A percentile compares a stretch with the other conserved stretches of the same genome.
These are phyloP conservation scores for Colletotrichum sp. DNA, from an alignment of 2,329 filamentous ascomycete genomes.

Conservation along the genomic window DNA sequence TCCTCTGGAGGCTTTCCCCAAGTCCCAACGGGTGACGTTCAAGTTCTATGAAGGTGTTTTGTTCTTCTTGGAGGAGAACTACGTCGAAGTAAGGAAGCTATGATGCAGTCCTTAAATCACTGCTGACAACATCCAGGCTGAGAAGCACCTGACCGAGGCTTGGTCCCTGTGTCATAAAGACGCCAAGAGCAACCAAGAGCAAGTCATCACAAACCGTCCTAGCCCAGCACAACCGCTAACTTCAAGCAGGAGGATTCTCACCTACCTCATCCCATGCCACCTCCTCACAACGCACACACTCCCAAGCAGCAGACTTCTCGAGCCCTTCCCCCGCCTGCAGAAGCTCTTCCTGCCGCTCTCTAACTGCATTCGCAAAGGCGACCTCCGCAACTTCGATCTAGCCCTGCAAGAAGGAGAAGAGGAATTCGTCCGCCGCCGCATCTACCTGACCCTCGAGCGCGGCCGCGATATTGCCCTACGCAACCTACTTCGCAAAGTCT, in stretches of 20 bases:
- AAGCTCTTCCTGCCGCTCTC: slow-evolving; percentile 80
- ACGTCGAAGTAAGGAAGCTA: slow-evolving; percentile 65
- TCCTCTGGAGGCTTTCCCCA: slow-evolving; percentile 78
- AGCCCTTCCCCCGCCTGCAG: slow-evolving; percentile 77
- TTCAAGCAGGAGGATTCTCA: slow-evolving; percentile 76
- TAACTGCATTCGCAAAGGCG: slow-evolving; percentile 79
- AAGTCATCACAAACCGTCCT: slow-evolving; percentile 32
- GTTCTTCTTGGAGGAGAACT: slow-evolving; percentile 94
- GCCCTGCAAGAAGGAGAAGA: slow-evolving; percentile 83
- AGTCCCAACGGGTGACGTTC: slow-evolving; percentile 91
- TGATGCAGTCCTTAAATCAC: too few species aligned
- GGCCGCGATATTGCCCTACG: slow-evolving; percentile 90
- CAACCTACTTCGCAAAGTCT: slow-evolving; percentile 92
- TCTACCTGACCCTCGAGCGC: slow-evolving; percentile 93
- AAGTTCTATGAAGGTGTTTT: slow-evolving; percentile 95
- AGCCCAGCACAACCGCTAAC: neutral
- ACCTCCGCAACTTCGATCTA: slow-evolving; percentile 82
- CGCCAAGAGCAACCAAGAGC: slow-evolving; percentile 82
- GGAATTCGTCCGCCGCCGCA: slow-evolving; percentile 91
- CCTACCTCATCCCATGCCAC: slow-evolving; percentile 92
- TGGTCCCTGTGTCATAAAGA: slow-evolving; percentile 81
- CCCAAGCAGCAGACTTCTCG: slow-evolving; percentile 74
- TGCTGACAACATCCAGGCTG: slow-evolving; percentile 60
- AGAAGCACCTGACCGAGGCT: slow-evolving; percentile 79
- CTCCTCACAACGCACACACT: slow-evolving; percentile 87